These are phyloP conservation scores for Lachnellula suecica DNA, from an alignment of 2,329 filamentous ascomycete genomes.

Conservation along the genomic window DNA sequence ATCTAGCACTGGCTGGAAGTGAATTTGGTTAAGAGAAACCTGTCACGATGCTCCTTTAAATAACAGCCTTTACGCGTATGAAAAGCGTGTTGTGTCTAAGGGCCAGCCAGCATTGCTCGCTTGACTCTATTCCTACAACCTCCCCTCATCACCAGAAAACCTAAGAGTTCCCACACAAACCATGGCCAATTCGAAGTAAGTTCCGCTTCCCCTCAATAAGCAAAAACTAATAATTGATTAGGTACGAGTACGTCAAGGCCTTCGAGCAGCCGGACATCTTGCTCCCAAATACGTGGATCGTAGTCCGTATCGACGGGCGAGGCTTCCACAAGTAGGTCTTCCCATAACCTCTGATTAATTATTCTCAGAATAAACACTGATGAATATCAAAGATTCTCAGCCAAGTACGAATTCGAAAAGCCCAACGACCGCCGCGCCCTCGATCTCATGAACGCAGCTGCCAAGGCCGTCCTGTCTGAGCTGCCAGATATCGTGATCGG, in stretches of 20 bases:
- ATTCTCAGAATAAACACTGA: neutral
- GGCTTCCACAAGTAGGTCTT: constrained; percentile 83
- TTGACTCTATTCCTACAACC: neutral
- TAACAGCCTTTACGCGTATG: too few species aligned
- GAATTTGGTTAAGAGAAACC: too few species aligned
- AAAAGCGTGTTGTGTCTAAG: too few species aligned
- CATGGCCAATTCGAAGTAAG: constrained; percentile 33
- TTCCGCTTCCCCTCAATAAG: neutral
- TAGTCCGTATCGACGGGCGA: constrained; percentile 88
- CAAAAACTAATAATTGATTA: constrained; percentile 35
- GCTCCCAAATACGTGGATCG: constrained; percentile 91
- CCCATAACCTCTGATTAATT: neutral
- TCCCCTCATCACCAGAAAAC: neutral
- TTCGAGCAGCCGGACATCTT: constrained; percentile 84
- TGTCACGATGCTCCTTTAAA: too few species aligned
- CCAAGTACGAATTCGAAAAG: constrained; percentile 82
- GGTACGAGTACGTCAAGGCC: constrained; percentile 88
- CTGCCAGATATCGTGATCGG: constrained; percentile 83
- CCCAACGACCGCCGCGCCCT: constrained; percentile 88
- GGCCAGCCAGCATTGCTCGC: too few species aligned
- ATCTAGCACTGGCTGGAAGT: too few species aligned
- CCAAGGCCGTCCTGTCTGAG: constrained; percentile 79
- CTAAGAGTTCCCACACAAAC: neutral
- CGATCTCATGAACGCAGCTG: constrained; percentile 92
- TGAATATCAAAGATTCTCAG: constrained; percentile 62